These are phyloP conservation scores for Emmonsiellopsis sp. DNA, from an alignment of 2,329 filamentous ascomycete genomes.

Conservation along the genomic window DNA sequence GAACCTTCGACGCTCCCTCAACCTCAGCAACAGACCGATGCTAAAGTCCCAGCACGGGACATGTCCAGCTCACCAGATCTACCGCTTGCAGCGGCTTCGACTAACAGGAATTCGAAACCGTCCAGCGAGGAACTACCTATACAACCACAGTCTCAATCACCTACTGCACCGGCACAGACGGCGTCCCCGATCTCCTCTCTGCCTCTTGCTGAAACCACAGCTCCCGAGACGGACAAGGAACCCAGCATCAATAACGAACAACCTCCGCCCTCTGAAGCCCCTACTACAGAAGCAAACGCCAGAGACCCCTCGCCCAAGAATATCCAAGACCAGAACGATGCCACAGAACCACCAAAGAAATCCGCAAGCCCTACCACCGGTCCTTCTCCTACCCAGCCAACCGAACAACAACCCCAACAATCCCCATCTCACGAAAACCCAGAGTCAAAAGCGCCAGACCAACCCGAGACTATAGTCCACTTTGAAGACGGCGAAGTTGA, in stretches of 20 bases:
- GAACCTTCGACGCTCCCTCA: slow-evolving; percentile 1
- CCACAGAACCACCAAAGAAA: neutral
- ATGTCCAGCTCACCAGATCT: slow-evolving; percentile 10
- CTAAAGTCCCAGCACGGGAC: slow-evolving; percentile 5
- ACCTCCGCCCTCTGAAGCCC: neutral
- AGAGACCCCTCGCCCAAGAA: neutral
- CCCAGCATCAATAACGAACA: neutral
- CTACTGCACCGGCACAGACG: neutral
- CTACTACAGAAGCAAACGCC: neutral
- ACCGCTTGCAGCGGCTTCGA: slow-evolving; percentile 6
- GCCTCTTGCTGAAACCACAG: neutral
- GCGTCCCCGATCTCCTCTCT: neutral
- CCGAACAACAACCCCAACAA: neutral
- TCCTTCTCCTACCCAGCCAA: neutral
- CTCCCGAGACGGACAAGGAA: neutral
- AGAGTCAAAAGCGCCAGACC: neutral
- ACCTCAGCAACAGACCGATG: neutral
- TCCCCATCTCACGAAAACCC: neutral
- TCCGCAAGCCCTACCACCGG: neutral
- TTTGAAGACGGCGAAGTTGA: slow-evolving; percentile 34
- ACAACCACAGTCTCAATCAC: neutral
- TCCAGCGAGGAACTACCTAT: neutral
- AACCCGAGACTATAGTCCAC: slow-evolving; percentile 2
- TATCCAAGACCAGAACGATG: neutral
- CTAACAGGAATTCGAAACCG: neutral